phyloP scores from a whole-genome alignment of 768 basidiomycete genomes.

The Boletus subparvulus region DNA sequence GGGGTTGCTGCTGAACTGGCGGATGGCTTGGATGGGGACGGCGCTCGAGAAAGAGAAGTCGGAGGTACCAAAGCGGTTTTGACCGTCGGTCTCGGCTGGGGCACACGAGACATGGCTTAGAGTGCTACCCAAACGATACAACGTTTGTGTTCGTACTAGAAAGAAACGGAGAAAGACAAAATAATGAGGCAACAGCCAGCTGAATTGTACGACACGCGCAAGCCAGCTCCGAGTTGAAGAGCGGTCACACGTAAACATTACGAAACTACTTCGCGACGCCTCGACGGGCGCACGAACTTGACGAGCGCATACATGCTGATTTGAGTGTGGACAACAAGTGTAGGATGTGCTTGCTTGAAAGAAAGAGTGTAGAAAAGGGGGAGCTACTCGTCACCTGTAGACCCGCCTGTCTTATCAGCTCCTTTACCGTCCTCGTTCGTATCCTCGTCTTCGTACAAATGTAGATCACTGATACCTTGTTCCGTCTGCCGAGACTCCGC shows the following conservation, averaged over 20 bases:
- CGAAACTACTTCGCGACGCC: conserved; percentile 11
- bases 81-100: conserved; percentile 35
- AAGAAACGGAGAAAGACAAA: not conserved
- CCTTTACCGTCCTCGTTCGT: conserved; percentile 4
- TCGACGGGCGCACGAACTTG: not conserved
- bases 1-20: conserved; percentile 23
- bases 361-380: not conserved
- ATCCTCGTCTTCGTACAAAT: conserved; percentile 25
- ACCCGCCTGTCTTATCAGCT: not conserved
- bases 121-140: not conserved
- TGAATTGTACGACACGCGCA: conserved; percentile 3
- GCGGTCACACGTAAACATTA: conserved; percentile 19
- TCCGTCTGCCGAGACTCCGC: conserved; percentile 26
- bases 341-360: not conserved
- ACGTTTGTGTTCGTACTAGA: conserved; percentile 6
- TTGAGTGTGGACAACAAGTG: not conserved
- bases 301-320: not conserved
- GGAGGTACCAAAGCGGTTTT: conserved; percentile 30
- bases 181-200: not conserved
- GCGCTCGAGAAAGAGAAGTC: conserved; percentile 32
- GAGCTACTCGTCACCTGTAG: conserved; percentile 1
- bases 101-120: conserved; percentile 41
- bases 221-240: not conserved
- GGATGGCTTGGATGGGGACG: conserved; percentile 32
- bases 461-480: conserved; percentile 11